Conservation (phyloP, 495 filamentous ascomycete genomes). For the Aspergillus bertholletiae region DNA sequence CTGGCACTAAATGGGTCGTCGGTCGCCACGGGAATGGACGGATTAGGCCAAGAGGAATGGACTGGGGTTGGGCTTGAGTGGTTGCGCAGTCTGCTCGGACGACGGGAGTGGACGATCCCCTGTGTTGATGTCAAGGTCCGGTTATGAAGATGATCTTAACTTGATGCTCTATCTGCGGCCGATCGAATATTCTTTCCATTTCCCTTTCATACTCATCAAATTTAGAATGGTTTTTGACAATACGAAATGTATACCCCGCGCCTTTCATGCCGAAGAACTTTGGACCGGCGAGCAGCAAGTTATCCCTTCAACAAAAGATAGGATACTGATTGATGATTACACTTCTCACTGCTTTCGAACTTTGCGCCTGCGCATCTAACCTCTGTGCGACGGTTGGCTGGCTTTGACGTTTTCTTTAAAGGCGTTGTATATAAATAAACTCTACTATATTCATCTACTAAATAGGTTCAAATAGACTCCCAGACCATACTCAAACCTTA, state of each 20-base stretch:
- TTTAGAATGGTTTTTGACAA: background rate
- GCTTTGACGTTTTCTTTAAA: background rate
- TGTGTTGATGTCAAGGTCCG: slow-evolving; percentile 80
- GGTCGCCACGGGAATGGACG: background rate
- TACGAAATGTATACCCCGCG: background rate
- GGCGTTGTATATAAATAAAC: background rate
- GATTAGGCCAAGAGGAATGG: slow-evolving; percentile 52
- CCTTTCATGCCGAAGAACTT: background rate
- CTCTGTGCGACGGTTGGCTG: background rate
- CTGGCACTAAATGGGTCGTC: slow-evolving; percentile 28
- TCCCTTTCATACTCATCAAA: background rate
- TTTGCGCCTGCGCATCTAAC: background rate
- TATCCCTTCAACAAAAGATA: background rate
- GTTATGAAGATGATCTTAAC: slow-evolving; percentile 38
- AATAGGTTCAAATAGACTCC: background rate
- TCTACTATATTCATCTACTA: background rate
- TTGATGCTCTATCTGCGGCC: background rate
- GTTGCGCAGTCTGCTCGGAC: slow-evolving; percentile 70
- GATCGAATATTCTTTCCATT: background rate
- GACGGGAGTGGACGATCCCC: slow-evolving; percentile 76
- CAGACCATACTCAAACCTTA: background rate
- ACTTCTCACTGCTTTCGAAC: background rate
- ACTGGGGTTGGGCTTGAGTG: slow-evolving; percentile 80
- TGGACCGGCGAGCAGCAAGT: background rate
- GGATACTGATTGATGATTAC: background rate